Evolutionary conservation across 2,329 filamentous ascomycete species (phyloP), one percentile per base, ranked within the genome.

Genomic region (Zasmidium citrigriseum): DNA sequence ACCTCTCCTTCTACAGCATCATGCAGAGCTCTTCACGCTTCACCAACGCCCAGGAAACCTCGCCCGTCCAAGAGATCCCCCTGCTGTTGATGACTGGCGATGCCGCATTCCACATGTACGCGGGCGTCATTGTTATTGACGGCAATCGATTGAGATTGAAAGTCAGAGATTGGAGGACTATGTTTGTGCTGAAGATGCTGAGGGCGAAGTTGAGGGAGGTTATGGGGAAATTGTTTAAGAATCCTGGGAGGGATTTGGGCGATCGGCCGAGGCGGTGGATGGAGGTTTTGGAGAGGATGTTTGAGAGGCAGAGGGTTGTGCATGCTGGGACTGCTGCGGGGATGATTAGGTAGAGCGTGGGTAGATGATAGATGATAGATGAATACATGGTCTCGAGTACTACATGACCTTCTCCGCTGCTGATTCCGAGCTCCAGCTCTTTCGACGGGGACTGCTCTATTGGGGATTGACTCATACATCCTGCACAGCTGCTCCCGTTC

Each of bases 1-100:
- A 91, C 86, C 78, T 99, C 46, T 95, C 90, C 0, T 99, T 96
- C 74, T 98, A 98, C 77, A 90, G 96, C 73, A 96, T 98, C 64
- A 96, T 98, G 91, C 93, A 97, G 74, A 89, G 89, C 2, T 92
- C 80, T 77, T 90, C 87, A 83, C 83, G 83, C 60, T 88, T 89
- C 68, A 91, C 93, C 65, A 96, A 96, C 64, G 95, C 95, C 0
- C 93, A 97, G 65, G 91, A 96, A 71, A 96, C 91, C 1, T 67
- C 68, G 61, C 76, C 55, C 67, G 77, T 2, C 90, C 88, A 11
- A 47, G 88, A 92, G 46, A 89, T 97, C 64, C 87, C 92, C 11
- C 85, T 97, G 65, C 86, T 89, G 16, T 78, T 99, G 24, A 82
- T 97, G 53, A 95, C 92, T 59, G 95, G 93, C 34, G 93, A 98